A percentile compares a stretch with the other conserved stretches of the same genome.
These are phyloP conservation scores for Phylloporus sp. DNA, from an alignment of 768 basidiomycete species.

Conservation along the genomic window DNA sequence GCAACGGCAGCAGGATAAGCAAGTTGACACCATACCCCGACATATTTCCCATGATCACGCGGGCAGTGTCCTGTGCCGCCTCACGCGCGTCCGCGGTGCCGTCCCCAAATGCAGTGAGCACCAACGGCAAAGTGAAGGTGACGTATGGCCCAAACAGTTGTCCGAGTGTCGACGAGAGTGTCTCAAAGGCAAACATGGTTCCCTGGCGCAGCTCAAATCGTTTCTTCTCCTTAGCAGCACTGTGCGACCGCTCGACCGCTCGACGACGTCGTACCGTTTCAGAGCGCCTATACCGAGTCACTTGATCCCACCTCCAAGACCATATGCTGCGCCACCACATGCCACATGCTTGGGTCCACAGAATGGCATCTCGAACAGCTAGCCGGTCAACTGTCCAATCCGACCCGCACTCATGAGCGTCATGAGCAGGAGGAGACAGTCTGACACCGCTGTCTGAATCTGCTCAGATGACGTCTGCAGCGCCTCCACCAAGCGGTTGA, in stretches of 20 bases:
- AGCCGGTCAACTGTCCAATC: conserved; percentile 58
- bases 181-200: conserved; percentile 93
- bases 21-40: conserved; percentile 95
- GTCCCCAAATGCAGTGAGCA: conserved; percentile 87
- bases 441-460: conserved; percentile 94
- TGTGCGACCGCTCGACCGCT: conserved; percentile 62
- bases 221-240: conserved; percentile 87
- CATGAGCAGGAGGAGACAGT: conserved; percentile 88
- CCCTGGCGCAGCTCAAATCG: conserved; percentile 85
- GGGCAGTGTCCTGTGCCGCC: conserved; percentile 87
- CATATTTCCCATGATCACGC: conserved; percentile 92
- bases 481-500: conserved; percentile 82
- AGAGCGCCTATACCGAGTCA: conserved; percentile 83
- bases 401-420: conserved; percentile 51
- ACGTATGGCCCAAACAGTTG: conserved; percentile 94
- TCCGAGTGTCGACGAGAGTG: conserved; percentile 79
- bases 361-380: conserved; percentile 73
- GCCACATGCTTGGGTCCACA: conserved; percentile 82
- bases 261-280: conserved; percentile 79
- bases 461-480: conserved; percentile 93
- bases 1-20: conserved; percentile 82
- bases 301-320: conserved; percentile 86
- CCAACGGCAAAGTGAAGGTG: conserved; percentile 74
- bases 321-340: conserved; percentile 95
- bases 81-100: conserved; percentile 83